Base-by-base conservation (phyloP, 768 basidiomycete species). In the Harrya chromipes region DNA sequence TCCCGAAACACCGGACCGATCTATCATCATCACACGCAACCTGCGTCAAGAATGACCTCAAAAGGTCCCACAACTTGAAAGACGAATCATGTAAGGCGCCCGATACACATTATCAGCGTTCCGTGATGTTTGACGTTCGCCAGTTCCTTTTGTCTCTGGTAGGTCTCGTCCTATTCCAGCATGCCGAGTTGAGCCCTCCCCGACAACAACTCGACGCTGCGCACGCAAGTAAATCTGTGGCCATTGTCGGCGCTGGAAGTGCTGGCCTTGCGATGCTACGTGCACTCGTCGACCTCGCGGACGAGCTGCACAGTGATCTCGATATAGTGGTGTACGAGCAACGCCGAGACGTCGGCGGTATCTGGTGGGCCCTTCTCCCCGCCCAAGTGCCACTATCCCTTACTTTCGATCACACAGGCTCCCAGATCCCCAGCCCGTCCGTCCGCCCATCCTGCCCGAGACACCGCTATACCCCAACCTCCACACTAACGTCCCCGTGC, bases 171-270 rank as follows among this genome's bases (percentile, higher is more conserved):
- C 19, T 59, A 21, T 26, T 55, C 19, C 57, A 34, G 19, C 34
- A 51, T 36, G 53, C 21, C 13, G 37, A 50, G 11, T 42, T 35
- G 14, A 23, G 23, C 19, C 3, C 11, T 17, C 40, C 44, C 10
- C 38, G 7, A 11, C 54, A 47, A 33, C 51, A 31, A 19, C 26
- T 17, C 33, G 33, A 33, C 38, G 40, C 9, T 8, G 23, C 17
- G 2, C 50, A 54, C 10, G 52, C 4, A 3, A 46, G 19, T 23
- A 82, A 80, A 63, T 74, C 74, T 5, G 76, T 84, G 44, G 81
- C 75, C 7, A 74, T 84, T 42, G 69, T 84, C 16, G 83, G 83
- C 10, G 78, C 74, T 6, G 81, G 81, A 1, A 82, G 76, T 55
- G 79, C 75, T 5, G 81, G 81, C 1, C 64, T 84, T 23, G 78